Evolutionary conservation across 179 eudicot species (phyloP), one percentile per base, ranked within the genome.

Genomic region (Vitellaria paradoxa): DNA sequence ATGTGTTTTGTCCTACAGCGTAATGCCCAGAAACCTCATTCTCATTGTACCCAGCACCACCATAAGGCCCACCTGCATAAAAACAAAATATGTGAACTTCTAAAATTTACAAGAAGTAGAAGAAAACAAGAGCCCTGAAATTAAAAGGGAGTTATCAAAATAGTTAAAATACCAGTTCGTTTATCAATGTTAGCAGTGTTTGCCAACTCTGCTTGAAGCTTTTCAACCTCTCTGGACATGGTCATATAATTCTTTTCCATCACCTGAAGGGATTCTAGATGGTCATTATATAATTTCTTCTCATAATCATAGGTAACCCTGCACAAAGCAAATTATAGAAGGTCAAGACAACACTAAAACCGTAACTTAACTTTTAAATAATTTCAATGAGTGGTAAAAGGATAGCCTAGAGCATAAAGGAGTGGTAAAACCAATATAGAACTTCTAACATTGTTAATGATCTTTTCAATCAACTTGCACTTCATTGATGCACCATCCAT

Each of bases 221-320:
- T 96, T 72, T 93, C 92, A 82, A 96, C 97, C 88, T 96, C 99
- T 65, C 81, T 89, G 9, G 93, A 90, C 99, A 96, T 96, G 77
- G 88, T 85, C 78, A 85, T 80, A 79, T 96, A 96, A 81, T 94
- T 93, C 90, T 89, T 92, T 76, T 92, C 99, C 99, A 96, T 96
- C 86, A 84, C 91, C 84, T 96, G 94, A 75, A 96, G 98, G 66
- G 98, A 91, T 82, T 92, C 99, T 55, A 93, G 90, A 83, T 96
- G 98, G 70, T 96, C 99, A 50, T 71, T 85, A 81, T 90, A 96
- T 68, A 93, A 83, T 81, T 93, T 96, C 88, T 89, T 89, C 89
- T 96, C 99, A 82, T 88, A 93, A 63, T 93, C 98, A 85, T 88
- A 96, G 17, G 96, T 92, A 68, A 88, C 89, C 90, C 99, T 96